Evolutionary conservation across 257 asterid species (phyloP), one percentile per base, ranked within the genome.

Genomic region (Misopates orontium): DNA sequence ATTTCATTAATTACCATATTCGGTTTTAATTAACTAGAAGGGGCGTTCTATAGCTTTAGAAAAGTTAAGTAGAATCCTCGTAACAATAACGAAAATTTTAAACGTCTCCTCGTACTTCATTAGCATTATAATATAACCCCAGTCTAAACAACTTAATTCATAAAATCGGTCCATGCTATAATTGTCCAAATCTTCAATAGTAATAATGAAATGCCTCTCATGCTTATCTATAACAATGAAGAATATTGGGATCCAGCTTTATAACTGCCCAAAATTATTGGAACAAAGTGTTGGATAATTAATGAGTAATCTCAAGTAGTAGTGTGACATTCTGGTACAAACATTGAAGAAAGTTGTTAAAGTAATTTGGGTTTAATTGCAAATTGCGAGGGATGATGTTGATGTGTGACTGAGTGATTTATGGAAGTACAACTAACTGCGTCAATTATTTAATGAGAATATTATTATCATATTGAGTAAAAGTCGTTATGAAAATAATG

Each of bases 191-290:
- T 36, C 36, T 28, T 28, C 36, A 28, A 28, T 28, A 28, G 6
- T 28, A 36, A 5, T 45, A 45, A 45, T 14, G 17, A n/a, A 45
- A 45, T 16, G 14, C 14, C 17, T 44, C 21, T 36, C 52, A 41
- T 52, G 20, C 21, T 66, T 66, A 42, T 56, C 36, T 9, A 19
- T 58, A 58, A 19, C 52, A 51, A 16, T 19, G 15, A 44, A 56
- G 57, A 54, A 56, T 56, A 62, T 31, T 71, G 71, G 66, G 66
- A 42, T 63, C 65, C 70, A 63, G 45, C 70, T 36, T 31, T 14
- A 18, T 5, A 23, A 24, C 48, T 56, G 65, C 56, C 65, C 65
- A 56, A 55, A n/a, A 55, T 67, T 39, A 67, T 54, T 68, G 65
- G 65, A 49, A 66, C 21, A 51, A 60, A 40, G 28, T 61, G 24